Base-by-base conservation (phyloP, 2,329 filamentous ascomycete species). In the Ophiocordyceps camponoti-floridani region DNA sequence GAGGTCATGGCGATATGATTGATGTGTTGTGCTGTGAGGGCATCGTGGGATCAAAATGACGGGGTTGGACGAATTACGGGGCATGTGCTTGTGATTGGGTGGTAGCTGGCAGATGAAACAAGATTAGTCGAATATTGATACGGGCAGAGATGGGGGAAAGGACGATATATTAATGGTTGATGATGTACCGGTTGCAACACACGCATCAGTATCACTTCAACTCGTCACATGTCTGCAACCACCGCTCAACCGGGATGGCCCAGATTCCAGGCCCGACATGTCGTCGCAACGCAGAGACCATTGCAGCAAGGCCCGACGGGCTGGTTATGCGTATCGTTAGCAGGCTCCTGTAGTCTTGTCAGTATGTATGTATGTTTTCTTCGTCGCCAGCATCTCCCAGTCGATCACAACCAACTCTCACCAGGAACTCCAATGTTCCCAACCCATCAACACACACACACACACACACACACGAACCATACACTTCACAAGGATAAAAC, bases 231-330 rank as follows among this genome's bases (percentile, higher is more conserved):
- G 5, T 6, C 31, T 14, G 12, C 6, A 6, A 35, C 31, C 9
- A 23, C 23, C 23, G 23, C 23, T 23, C 23, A 23, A 23, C 31
- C 31, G 14, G 44, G 13, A 44, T 45, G 48, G 35, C 40, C 52
- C 45, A 47, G 48, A 41, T 55, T 49, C 53, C 53, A 68, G 4
- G 65, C 61, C 19, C 62, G 57, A 52, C 65, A 69, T 44, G 56
- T 58, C 28, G 57, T 58, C 4, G 61, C 65, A 3, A 62, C 62
- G 45, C 66, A 69, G 50, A 60, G 62, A 5, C 65, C 65, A 19
- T 60, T 62, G 53, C 65, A 68, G 58, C 66, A 69, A 27, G 55
- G 52, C 1, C 61, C 64, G 6, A 62, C 52, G 13, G 46, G 54
- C 48, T 64, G 60, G 3, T 59, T 62, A 9, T 61, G 51, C 37